These are phyloP conservation scores for Euryodendron excelsum DNA, from an alignment of 148 eudicot genomes.

Conservation along the genomic window DNA sequence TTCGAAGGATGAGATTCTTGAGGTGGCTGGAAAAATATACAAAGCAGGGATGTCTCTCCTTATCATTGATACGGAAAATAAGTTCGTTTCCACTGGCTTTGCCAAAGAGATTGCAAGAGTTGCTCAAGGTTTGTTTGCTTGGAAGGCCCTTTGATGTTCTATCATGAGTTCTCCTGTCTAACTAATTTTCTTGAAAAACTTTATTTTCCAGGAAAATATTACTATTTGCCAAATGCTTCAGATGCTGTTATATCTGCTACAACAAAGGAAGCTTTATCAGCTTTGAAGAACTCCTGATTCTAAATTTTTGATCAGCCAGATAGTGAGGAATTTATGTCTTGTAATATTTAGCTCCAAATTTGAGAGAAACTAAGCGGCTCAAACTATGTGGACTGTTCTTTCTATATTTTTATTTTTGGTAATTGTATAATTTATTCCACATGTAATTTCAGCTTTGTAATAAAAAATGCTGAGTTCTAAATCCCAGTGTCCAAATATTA, in stretches of 20 bases:
- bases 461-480: background rate
- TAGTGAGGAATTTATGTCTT: background rate
- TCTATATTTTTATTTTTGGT: background rate
- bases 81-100: slow-evolving; percentile 96
- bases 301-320: background rate
- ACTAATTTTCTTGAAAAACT: background rate
- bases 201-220: slow-evolving; percentile 78
- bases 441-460: background rate
- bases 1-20: slow-evolving; percentile 90
- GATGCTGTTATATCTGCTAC: slow-evolving; percentile 94
- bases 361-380: background rate
- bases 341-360: background rate
- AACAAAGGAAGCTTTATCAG: slow-evolving; percentile 84
- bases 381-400: background rate
- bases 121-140: slow-evolving; percentile 66
- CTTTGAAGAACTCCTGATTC: slow-evolving; percentile 65
- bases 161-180: slow-evolving; percentile 4
- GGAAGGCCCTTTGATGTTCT: background rate
- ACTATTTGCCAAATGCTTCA: slow-evolving; percentile 97
- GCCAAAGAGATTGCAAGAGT: slow-evolving; percentile 98
- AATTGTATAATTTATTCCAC: background rate
- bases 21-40: slow-evolving; percentile 92
- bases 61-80: slow-evolving; percentile 95
- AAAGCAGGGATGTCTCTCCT: slow-evolving; percentile 97
- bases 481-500: background rate